Evolutionary conservation across 73 alveolate species (phyloP).

Genomic region (Paramecium biaurelia): DNA sequence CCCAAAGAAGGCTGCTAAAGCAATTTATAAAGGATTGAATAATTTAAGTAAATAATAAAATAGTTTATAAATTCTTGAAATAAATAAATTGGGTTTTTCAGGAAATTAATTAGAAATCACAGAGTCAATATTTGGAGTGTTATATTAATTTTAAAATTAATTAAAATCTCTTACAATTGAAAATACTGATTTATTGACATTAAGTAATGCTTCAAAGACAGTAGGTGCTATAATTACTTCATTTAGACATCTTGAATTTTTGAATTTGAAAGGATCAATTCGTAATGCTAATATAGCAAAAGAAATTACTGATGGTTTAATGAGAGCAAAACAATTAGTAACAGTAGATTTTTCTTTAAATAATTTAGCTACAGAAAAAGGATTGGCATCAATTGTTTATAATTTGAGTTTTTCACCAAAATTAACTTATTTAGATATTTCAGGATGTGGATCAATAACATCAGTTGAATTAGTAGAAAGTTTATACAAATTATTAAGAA

Average conservation of each 20-base stretch:
- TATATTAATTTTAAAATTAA: not conserved
- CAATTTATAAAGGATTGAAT: conserved; percentile 9
- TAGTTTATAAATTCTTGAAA: not conserved
- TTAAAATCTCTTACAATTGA: not conserved
- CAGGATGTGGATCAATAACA: conserved; percentile 63
- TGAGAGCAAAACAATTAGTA: conserved; percentile 94
- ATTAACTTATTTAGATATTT: conserved; percentile 77
- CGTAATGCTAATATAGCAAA: conserved; percentile 73
- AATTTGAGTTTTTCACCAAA: conserved; percentile 95
- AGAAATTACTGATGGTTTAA: conserved; percentile 97
- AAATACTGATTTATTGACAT: not conserved
- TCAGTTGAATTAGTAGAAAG: conserved; percentile 76
- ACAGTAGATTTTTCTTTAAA: conserved; percentile 71
- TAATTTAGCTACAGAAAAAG: conserved; percentile 73
- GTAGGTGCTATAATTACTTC: conserved; percentile 81
- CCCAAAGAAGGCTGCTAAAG: conserved; percentile 52
- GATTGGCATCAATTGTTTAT: conserved; percentile 82
- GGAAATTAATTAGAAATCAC: not conserved
- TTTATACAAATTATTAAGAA: conserved; percentile 85
- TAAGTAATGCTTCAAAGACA: conserved; percentile 14
- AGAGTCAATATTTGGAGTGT: conserved; percentile 4
- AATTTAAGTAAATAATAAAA: not conserved
- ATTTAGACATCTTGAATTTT: conserved; percentile 76
- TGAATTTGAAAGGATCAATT: conserved; percentile 72
- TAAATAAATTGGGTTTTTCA: not conserved